Percentiles rank a stretch among this genome's conserved stretches.
Evolutionary conservation across 2,329 filamentous ascomycete genomes (phyloP).

Genomic region (Biscogniauxia marginata): DNA sequence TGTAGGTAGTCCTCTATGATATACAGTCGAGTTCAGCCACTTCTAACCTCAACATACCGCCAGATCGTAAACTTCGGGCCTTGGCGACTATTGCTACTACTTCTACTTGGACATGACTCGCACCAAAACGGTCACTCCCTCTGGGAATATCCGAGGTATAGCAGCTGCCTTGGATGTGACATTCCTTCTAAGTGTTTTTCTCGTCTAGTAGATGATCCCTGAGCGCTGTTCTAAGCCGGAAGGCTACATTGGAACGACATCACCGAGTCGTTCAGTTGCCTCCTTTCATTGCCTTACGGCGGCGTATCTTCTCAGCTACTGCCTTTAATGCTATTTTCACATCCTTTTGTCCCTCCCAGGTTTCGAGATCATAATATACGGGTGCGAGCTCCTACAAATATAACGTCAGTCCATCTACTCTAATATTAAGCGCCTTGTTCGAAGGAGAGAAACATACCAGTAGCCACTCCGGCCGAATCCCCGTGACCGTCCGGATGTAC

Average conservation of each 20-base stretch:
- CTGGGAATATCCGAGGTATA: not conserved
- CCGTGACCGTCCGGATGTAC: conserved; percentile 92
- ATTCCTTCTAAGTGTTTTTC: not conserved
- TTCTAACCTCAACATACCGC: too few species aligned
- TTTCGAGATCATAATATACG: conserved; percentile 82
- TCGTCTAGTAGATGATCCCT: too few species aligned
- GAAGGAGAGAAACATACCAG: conserved; percentile 56
- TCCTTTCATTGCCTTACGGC: conserved; percentile 57
- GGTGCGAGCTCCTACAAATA: conserved; percentile 78
- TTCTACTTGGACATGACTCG: too few species aligned
- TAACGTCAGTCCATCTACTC: conserved; percentile 30
- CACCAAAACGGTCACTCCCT: not conserved
- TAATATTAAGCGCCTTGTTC: not conserved
- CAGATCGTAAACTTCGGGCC: too few species aligned
- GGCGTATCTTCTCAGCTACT: conserved; percentile 58
- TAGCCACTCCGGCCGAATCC: conserved; percentile 91
- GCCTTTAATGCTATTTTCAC: conserved; percentile 67
- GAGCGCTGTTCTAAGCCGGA: not conserved
- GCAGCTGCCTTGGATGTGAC: not conserved
- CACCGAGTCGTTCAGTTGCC: conserved; percentile 28
- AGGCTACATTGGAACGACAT: not conserved
- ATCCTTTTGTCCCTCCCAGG: conserved; percentile 78
- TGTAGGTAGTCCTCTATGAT: too few species aligned
- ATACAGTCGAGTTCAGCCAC: too few species aligned
- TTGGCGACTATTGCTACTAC: too few species aligned